Conservation (phyloP, 495 filamentous ascomycete genomes). For the Penicilliopsis zonata region DNA sequence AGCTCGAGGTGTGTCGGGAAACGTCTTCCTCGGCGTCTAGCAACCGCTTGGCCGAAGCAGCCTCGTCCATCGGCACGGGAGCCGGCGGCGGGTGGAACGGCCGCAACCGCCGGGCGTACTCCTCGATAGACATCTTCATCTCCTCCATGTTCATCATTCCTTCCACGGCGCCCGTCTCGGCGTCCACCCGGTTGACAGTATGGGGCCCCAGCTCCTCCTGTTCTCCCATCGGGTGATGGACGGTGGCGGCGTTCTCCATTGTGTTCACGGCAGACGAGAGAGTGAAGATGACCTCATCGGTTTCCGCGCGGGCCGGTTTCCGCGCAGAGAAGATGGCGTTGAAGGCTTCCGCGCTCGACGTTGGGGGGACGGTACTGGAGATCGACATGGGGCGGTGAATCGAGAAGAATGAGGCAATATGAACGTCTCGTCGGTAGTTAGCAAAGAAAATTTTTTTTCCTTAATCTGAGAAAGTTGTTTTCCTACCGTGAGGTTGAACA, state of each 20-base stretch:
- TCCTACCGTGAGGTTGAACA: conserved; percentile 60
- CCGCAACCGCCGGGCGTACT: conserved; percentile 45
- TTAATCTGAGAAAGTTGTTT: too few relatives aligned
- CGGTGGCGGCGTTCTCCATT: conserved; percentile 52
- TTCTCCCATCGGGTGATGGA: conserved; percentile 27
- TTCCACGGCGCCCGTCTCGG: conserved; percentile 22
- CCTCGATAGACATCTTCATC: conserved; percentile 35
- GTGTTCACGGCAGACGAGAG: conserved; percentile 59
- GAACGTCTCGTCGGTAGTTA: conserved; percentile 67
- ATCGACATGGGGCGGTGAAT: conserved; percentile 90
- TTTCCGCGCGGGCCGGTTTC: conserved; percentile 35
- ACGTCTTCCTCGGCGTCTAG: conserved; percentile 5
- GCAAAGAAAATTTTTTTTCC: conserved; percentile 3
- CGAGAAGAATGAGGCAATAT: conserved; percentile 87
- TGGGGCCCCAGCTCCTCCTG: conserved; percentile 35
- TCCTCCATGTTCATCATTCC: conserved; percentile 19
- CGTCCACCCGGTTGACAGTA: conserved; percentile 34
- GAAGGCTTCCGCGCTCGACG: conserved; percentile 60
- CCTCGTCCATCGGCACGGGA: conserved; percentile 45
- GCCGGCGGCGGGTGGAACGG: conserved; percentile 72
- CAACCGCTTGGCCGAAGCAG: conserved; percentile 17
- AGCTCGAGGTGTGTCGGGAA: conserved; percentile 40
- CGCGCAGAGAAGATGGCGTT: conserved; percentile 61
- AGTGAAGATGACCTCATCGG: conserved; percentile 64
- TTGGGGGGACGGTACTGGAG: conserved; percentile 62